These are phyloP conservation scores for Ustilago shanxiensis DNA, from an alignment of 1,284 basidiomycete species.

Conservation along the genomic window DNA sequence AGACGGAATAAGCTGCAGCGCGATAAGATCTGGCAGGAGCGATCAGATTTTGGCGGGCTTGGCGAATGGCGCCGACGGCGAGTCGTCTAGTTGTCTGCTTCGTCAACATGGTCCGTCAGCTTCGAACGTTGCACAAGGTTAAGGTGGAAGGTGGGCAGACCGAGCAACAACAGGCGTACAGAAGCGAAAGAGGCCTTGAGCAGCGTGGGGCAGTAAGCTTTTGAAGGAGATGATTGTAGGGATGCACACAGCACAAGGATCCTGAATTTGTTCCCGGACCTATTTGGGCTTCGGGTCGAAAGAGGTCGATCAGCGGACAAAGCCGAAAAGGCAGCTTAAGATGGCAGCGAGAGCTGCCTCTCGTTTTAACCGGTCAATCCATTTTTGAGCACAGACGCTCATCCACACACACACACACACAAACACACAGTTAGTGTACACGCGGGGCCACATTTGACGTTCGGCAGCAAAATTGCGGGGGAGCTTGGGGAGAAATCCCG, in stretches of 20 bases:
- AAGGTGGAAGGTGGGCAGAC: background rate
- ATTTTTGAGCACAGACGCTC: background rate
- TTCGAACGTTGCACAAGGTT: background rate
- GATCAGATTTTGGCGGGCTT: conserved; percentile 16
- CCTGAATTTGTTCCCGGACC: too few species aligned
- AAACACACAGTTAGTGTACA: background rate
- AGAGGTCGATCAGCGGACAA: background rate
- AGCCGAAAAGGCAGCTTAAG: conserved; percentile 1
- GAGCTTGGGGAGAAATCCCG: conserved; percentile 11
- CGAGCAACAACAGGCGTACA: background rate
- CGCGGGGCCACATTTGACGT: background rate
- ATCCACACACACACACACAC: background rate
- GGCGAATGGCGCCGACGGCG: conserved; percentile 19
- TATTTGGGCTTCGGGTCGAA: background rate
- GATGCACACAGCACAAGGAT: background rate
- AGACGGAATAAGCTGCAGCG: conserved; percentile 35
- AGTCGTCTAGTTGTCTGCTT: conserved; percentile 10
- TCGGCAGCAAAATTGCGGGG: conserved; percentile 15
- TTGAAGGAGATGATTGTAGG: background rate
- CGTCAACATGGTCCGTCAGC: conserved; percentile 14
- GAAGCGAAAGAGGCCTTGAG: background rate
- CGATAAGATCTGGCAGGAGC: conserved; percentile 21
- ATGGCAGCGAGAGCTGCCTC: background rate
- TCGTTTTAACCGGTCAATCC: background rate
- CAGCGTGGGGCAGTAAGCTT: background rate